Base-by-base conservation (phyloP, 768 basidiomycete species). In the Gelatoporia subvermispora region DNA sequence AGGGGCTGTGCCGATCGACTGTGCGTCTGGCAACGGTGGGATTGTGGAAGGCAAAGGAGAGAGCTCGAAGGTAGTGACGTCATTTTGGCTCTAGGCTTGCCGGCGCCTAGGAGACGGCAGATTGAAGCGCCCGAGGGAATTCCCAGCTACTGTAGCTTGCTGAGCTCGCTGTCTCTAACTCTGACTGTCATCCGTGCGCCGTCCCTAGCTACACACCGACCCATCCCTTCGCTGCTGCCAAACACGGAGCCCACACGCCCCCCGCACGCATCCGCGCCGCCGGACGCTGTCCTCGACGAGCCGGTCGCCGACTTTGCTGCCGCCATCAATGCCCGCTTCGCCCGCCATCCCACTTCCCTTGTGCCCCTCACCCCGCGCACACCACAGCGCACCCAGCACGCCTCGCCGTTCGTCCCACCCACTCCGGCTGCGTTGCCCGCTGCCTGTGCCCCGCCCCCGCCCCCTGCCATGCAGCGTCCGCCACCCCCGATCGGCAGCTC, bases 311-410 rank as follows among this genome's bases (percentile, higher is more conserved):
- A 53, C 23, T 83, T 84, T 59, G 80, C 81, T 3, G 69, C 73
- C 43, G 81, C 81, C 35, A 76, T 84, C 52, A 68, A 72, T 23
- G 59, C 69, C 20, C 66, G 78, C 45, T 79, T 77, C 63, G 56
- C 56, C 54, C 49, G 41, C 46, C 38, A 51, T 52, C 23, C 56
- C 59, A 53, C 56, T 16, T 39, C 53, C 15, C 61, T 59, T 59
- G 51, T 56, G 44, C 49, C 57, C 39, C 53, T 63, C 41, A 49
- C 51, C 35, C 45, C 46, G n/a, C 48, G 47, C 9, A 39, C 57
- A 35, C 48, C 50, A 41, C 53, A 51, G 40, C 40, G 28, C 53
- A 28, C 25, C 49, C 58, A 21, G 61, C 59, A 37, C 60, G 11
- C 17, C 36, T 24, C 35, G 8, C 41, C 48, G 41, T 45, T 45